These are phyloP conservation scores for Mycosphaerella sp. DNA, from an alignment of 2,329 filamentous ascomycete genomes.

Conservation along the genomic window DNA sequence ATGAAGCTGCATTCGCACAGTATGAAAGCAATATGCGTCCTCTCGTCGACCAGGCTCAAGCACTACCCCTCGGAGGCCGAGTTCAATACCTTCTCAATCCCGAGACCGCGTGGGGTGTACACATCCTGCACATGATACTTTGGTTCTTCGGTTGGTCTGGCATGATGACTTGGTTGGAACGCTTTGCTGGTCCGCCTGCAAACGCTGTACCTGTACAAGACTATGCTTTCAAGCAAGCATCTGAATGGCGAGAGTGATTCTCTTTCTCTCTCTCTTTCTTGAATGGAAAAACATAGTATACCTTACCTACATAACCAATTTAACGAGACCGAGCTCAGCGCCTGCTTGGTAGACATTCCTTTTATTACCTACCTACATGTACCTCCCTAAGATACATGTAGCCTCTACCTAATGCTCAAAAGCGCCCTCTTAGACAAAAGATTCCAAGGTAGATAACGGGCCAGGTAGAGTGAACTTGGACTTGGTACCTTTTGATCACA, in stretches of 20 bases:
- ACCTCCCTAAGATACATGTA: no score
- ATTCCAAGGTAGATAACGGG: no score
- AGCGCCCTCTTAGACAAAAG: no score
- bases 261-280: no score
- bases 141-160: slow-evolving; percentile 14
- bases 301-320: no score
- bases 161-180: slow-evolving; percentile 17
- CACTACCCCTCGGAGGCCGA: slow-evolving; percentile 23
- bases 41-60: slow-evolving; percentile 25
- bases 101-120: slow-evolving; percentile 24
- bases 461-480: no score
- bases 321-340: no score
- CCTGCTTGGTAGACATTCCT: no score
- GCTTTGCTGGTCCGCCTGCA: slow-evolving; percentile 21
- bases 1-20: slow-evolving; percentile 19
- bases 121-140: slow-evolving; percentile 13
- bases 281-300: no score
- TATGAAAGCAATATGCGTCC: slow-evolving; percentile 27
- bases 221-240: slow-evolving; percentile 25
- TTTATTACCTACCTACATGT: no score
- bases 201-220: slow-evolving; percentile 27
- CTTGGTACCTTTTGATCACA: no score
- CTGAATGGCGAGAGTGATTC: slow-evolving; percentile 13
- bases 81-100: slow-evolving; percentile 23
- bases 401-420: no score